These are phyloP conservation scores for Talaromyces albobiverticillius DNA, from an alignment of 2,329 filamentous ascomycete genomes.

Conservation along the genomic window DNA sequence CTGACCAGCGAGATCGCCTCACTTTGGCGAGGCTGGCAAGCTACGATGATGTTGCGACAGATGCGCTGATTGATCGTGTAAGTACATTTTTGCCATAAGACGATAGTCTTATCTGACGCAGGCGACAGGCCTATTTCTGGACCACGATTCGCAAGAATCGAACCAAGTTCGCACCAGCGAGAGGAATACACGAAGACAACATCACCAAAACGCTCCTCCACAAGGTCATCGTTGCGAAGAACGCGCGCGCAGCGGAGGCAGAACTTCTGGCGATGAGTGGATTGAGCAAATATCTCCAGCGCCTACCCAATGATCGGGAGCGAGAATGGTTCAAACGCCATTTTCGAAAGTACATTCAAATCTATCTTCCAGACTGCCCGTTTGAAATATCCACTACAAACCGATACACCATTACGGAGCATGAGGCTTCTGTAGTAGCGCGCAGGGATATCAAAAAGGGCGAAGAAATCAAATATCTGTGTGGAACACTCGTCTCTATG, in stretches of 20 bases:
- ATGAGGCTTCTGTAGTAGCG: conserved; percentile 85
- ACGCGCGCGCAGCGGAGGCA: conserved; percentile 67
- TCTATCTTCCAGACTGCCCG: conserved; percentile 89
- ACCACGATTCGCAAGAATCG: conserved; percentile 93
- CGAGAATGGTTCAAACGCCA: conserved; percentile 84
- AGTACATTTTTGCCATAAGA: conserved; percentile 40
- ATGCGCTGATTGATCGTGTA: conserved; percentile 92
- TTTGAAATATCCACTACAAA: conserved; percentile 95
- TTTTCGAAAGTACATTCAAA: conserved; percentile 83
- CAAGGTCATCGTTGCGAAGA: conserved; percentile 71
- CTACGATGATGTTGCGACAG: conserved; percentile 94
- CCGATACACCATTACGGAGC: conserved; percentile 85
- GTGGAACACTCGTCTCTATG: conserved; percentile 87
- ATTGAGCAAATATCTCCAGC: conserved; percentile 66
- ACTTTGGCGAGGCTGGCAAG: conserved; percentile 83
- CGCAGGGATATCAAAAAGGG: conserved; percentile 74
- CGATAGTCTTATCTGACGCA: conserved; percentile 5
- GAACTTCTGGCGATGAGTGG: conserved; percentile 71
- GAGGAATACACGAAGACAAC: conserved; percentile 68
- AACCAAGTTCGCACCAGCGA: conserved; percentile 77
- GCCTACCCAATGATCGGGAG: conserved; percentile 71
- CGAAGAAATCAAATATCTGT: conserved; percentile 85
- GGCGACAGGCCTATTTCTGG: conserved; percentile 86
- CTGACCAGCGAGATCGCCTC: conserved; percentile 62
- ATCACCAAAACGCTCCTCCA: conserved; percentile 59